Evolutionary conservation across 139 green algal species (phyloP).

Genomic region (Coccomyxa sp.): DNA sequence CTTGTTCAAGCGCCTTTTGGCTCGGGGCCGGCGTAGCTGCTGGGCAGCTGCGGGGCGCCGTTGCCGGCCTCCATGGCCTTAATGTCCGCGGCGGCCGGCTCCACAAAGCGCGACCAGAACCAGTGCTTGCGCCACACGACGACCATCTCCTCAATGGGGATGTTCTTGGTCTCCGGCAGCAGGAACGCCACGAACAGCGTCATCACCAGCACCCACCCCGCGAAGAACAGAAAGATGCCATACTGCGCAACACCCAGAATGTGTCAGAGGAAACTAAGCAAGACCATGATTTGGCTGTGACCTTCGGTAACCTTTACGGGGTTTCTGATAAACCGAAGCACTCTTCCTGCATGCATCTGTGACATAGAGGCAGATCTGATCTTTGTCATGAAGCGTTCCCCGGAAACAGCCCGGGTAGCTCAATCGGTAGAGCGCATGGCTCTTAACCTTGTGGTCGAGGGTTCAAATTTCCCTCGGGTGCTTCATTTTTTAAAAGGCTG

Average conservation of each 20-base stretch:
- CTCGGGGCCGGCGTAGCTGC: not conserved
- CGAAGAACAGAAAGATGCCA: conserved; percentile 14
- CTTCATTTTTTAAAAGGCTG: too few relatives aligned
- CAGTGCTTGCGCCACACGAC: conserved; percentile 37
- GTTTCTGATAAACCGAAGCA: too few relatives aligned
- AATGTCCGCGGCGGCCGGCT: not conserved
- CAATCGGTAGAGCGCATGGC: too few relatives aligned
- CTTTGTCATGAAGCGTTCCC: too few relatives aligned
- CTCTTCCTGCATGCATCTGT: too few relatives aligned
- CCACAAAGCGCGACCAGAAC: conserved; percentile 20
- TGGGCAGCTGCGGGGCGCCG: not conserved
- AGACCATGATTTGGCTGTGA: conserved; percentile 22
- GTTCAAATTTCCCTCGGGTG: too few relatives aligned
- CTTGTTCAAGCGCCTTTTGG: not conserved
- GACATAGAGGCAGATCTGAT: too few relatives aligned
- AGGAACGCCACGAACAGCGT: conserved; percentile 43
- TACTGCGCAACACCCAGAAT: conserved; percentile 34
- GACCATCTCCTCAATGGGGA: conserved; percentile 48
- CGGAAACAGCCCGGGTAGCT: too few relatives aligned
- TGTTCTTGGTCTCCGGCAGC: conserved; percentile 53
- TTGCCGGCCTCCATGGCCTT: not conserved
- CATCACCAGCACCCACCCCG: conserved; percentile 40
- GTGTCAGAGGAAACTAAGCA: conserved; percentile 34
- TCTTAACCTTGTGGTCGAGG: too few relatives aligned
- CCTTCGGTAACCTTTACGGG: conserved; percentile 31